Base-by-base conservation (phyloP, 805 yeast species). In the Candida broadrunensis region DNA sequence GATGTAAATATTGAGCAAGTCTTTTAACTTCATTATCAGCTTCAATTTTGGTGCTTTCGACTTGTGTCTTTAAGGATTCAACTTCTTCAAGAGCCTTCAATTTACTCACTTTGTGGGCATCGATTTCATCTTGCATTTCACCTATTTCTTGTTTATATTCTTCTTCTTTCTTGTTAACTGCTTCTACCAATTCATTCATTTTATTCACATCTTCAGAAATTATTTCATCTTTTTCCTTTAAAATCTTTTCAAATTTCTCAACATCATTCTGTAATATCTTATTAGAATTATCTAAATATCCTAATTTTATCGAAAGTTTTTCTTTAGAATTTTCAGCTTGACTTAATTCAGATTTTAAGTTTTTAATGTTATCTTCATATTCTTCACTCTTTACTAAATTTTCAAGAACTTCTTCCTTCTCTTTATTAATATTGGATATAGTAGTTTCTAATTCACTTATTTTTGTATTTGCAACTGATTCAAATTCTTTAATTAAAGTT, bases 1-100 rank as follows among this genome's bases (percentile, higher is more conserved):
- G 70, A 52, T 85, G 85, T 9, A 86, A 65, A 49, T 82, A 87
- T 44, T 80, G 82, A 0, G 90, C 86, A 35, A 85, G 61, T 46
- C 78, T 75, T 46, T 80, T 79, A 29, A 83, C 61, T 51, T 78
- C 75, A 42, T 68, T 69, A 45, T 80, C 81, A 2, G 78, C 65
- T 15, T 75, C 78, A 20, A 59, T 58, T 41, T 80, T 82, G 21
- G 72, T 69, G 2, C 60, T 55, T 6, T 44, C 47, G 12, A 63
- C 43, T 33, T 62, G 63, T n/a, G 46, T 49, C 35, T 55, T 50
- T 33, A 59, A 50, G 3, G 43, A 36, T 7, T 46, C 47, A 8
- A 67, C 49, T 41, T 61, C 43, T 37, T 11, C 53, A 24, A 43
- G 19, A 47, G 47, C 29, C 55, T 50, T 27, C 45, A 45, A 23